These are phyloP conservation scores for Hymenoscyphus fraxineus DNA, from an alignment of 2,329 filamentous ascomycete genomes.

Conservation along the genomic window DNA sequence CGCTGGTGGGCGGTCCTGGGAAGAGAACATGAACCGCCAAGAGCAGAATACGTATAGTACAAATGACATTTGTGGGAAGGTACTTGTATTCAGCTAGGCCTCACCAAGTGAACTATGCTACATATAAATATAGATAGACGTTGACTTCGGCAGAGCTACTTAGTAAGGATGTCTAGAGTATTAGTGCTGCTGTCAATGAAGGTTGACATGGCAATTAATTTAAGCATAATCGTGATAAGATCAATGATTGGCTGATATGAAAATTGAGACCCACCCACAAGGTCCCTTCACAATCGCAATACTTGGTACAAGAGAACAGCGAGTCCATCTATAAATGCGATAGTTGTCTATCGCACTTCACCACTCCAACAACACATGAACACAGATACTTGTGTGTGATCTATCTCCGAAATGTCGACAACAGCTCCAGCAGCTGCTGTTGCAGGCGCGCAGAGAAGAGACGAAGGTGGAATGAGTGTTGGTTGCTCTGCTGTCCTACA, in stretches of 20 bases:
- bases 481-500: conserved; percentile 12
- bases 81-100: no score
- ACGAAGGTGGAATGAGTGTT: conserved; percentile 34
- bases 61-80: neutral
- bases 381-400: neutral
- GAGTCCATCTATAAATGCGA: neutral
- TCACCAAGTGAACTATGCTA: no score
- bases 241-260: neutral
- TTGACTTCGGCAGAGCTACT: no score
- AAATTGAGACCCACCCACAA: neutral
- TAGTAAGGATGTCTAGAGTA: no score
- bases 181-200: neutral
- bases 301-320: neutral
- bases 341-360: neutral
- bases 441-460: conserved; percentile 26
- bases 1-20: no score
- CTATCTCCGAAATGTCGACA: conserved; percentile 32
- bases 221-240: neutral
- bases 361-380: neutral
- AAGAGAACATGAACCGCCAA: neutral
- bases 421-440: conserved; percentile 31
- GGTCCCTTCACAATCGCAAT: neutral
- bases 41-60: neutral
- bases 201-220: neutral
- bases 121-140: no score